These are phyloP conservation scores for Eucalyptus caleyi DNA, from an alignment of 345 rosid species.

Conservation along the genomic window DNA sequence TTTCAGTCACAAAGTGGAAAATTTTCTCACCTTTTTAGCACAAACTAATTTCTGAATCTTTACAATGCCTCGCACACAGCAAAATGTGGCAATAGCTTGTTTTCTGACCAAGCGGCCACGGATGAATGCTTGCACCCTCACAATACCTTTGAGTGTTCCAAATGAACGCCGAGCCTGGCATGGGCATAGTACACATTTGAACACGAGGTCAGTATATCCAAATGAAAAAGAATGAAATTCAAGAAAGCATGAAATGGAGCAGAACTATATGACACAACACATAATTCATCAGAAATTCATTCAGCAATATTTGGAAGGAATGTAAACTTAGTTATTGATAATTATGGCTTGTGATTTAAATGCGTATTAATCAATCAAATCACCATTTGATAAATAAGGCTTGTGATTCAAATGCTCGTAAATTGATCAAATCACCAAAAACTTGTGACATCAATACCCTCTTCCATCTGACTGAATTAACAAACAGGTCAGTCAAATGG, in stretches of 20 bases:
- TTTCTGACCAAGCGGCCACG: conserved; percentile 82
- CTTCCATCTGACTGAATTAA: neutral
- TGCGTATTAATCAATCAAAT: neutral
- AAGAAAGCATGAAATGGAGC: neutral
- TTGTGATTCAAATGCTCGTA: neutral
- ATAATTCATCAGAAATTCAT: neutral
- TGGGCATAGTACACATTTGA: neutral
- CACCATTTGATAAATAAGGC: neutral
- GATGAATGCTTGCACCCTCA: conserved; percentile 60
- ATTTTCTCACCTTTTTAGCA: conserved; percentile 35
- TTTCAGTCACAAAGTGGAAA: neutral
- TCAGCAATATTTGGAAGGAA: neutral
- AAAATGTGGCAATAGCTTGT: conserved; percentile 73
- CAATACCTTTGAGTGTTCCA: conserved; percentile 38
- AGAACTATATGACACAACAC: neutral
- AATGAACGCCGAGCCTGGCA: conserved; percentile 53
- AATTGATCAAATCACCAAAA: neutral
- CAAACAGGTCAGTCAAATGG: neutral
- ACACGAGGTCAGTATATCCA: neutral
- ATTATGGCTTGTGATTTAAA: neutral
- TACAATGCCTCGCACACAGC: conserved; percentile 45
- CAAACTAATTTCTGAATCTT: conserved; percentile 61
- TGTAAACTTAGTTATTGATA: neutral
- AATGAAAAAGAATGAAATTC: neutral
- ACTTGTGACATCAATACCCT: neutral